Evolutionary conservation across 108 stramenopile genomes (phyloP).

Genomic region (Hondaea fermentalgiana): DNA sequence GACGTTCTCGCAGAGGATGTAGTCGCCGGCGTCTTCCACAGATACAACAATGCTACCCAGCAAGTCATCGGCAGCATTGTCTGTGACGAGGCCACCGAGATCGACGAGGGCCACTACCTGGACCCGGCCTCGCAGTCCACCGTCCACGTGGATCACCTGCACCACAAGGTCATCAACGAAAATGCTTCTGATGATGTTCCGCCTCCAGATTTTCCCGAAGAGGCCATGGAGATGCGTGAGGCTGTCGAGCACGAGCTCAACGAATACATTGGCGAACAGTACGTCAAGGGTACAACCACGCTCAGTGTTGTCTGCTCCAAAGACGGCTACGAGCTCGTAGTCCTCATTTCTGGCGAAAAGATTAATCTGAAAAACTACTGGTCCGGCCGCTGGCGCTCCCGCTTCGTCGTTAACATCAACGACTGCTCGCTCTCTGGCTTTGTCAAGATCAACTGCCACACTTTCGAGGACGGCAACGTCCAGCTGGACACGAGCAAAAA

Average conservation of each 20-base stretch:
- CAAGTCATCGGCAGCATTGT: not conserved
- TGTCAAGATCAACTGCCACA: conserved; percentile 4
- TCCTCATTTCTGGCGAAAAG: conserved; percentile 20
- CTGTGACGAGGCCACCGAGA: conserved; percentile 6
- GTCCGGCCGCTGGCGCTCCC: conserved; percentile 3
- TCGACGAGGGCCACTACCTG: not conserved
- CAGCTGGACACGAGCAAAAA: conserved; percentile 5
- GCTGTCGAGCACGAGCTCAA: not conserved
- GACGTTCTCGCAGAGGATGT: not conserved
- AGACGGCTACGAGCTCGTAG: not conserved
- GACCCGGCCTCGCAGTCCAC: not conserved
- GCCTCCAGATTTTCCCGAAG: not conserved
- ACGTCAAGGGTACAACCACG: not conserved
- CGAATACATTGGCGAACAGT: not conserved
- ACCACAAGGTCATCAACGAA: not conserved
- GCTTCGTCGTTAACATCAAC: not conserved
- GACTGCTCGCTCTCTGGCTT: not conserved
- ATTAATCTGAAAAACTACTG: conserved; percentile 17
- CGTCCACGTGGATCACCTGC: not conserved
- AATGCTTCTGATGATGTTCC: not conserved
- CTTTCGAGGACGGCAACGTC: conserved; percentile 23
- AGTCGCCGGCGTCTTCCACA: not conserved
- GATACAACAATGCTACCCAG: not conserved
- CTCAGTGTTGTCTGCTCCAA: not conserved
- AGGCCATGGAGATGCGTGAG: not conserved